Evolutionary conservation across 2,329 filamentous ascomycete genomes (phyloP).

Genomic region (Colletotrichum kahawae): DNA sequence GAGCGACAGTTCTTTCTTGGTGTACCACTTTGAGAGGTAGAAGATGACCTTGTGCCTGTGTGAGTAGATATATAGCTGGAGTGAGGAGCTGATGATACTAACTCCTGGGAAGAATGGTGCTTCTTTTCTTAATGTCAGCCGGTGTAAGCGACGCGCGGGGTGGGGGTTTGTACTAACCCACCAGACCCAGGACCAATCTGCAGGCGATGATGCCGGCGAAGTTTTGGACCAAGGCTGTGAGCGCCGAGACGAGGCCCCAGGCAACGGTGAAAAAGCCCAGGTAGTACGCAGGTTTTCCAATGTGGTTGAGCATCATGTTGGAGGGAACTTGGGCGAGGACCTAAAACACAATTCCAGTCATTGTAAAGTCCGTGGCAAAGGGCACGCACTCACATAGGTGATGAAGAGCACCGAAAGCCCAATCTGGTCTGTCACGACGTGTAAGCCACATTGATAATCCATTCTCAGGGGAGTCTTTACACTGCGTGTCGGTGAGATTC

Average conservation of each 20-base stretch:
- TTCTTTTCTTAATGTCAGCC: not conserved
- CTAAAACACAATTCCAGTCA: not conserved
- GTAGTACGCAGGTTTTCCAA: not conserved
- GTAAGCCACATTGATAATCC: not conserved
- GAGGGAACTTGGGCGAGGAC: not conserved
- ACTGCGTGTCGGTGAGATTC: not conserved
- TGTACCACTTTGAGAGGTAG: not conserved
- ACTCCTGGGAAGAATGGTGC: not conserved
- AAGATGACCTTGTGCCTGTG: not conserved
- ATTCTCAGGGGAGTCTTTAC: not conserved
- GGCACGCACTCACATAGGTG: not conserved
- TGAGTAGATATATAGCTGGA: not conserved
- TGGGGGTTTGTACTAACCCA: not conserved
- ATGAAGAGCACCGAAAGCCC: not conserved
- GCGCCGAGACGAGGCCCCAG: not conserved
- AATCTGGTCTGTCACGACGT: not conserved
- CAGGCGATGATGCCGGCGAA: not conserved
- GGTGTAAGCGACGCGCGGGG: not conserved
- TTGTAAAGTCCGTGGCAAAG: not conserved
- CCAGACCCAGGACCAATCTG: not conserved
- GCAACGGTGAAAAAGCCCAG: not conserved
- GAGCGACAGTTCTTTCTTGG: not conserved
- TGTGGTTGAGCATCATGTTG: not conserved
- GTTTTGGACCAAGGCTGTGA: not conserved
- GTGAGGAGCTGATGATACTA: not conserved